Base-by-base conservation (phyloP, 352 stramenopile genomes). In the Globisporangium okanoganense region DNA sequence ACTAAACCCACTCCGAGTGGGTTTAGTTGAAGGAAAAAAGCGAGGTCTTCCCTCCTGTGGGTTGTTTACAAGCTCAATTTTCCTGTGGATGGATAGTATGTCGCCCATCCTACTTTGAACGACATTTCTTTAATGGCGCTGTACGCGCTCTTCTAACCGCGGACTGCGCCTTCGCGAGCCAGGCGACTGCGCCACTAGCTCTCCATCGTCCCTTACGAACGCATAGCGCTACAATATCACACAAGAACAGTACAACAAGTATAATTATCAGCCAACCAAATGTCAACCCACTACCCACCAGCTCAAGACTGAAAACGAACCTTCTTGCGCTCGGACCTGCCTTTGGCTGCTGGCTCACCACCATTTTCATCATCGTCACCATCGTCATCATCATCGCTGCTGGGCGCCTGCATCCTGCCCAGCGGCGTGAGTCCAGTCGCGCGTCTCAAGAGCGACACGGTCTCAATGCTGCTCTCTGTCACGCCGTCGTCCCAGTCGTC, bases 381-480 rank as follows among this genome's bases (percentile, higher is more conserved):
- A 14, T 36, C 44, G 16, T 62, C 55, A 2, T 61, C 64, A 5
- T 27, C 54, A 10, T 65, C 61, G 22, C 31, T 51, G 54, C 35
- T 65, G 7, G 33, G 24, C 6, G 44, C 52, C 10, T 41, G 58
- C 40, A 59, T 44, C 20, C 36, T 63, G 20, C 41, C 43, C 2
- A 14, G 24, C n/a, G 59, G 50, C 14, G 55, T 50, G 7, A 56
- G 8, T 2, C 38, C 52, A 4, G 20, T 60, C 10, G 55, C 62
- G 29, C n/a, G 48, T 20, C 56, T 35, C 40, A 68, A 33, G 20
- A 68, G 27, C 48, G 47, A 58, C 22, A 68, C 62, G 13, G 62
- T 68, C 56, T 68, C 62, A 25, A 68, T 20, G 22, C 62, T 53
- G 27, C 55, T 62, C 40, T 72, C 56, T 2, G 62, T 67, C 6